Evolutionary conservation across 352 stramenopile species (phyloP), one percentile per base, ranked within the genome.

Genomic region (Plasmopara viticola): DNA sequence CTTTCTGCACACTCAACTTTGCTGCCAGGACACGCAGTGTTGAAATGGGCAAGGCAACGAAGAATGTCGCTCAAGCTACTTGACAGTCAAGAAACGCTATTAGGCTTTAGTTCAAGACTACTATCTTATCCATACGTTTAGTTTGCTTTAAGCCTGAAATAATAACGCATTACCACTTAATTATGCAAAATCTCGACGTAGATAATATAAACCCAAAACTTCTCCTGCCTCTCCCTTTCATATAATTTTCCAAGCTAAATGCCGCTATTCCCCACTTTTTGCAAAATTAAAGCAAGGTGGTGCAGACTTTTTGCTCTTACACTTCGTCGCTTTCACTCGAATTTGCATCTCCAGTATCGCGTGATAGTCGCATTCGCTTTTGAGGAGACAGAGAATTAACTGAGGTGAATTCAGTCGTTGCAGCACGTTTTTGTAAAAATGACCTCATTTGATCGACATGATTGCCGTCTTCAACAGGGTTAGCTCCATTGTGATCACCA

Each of bases 1-100:
- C 87, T 1, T 91, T 96, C 46, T 97, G 90, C 73, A 96, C 87
- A 38, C 79, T 97, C 46, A 95, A 96, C 74, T 97, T 97, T 56
- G 91, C 90, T 10, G 68, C 80, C 3, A 79, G 73, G 50, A 85
- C 74, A 14, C 68, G 90, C 34, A 94, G 82, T 38, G 86, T 97
- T 41, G 84, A 95, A 61, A 94, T 97, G 70, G 87, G 87, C 38
- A 87, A 90, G 56, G 87, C 82, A 12, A 90, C 78, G 7, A 95
- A 95, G 60, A 90, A 94, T 53, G 66, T 92, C 25, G 70, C 68
- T 4, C 59, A 72, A 38, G 59, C 58, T 25, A 25, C 20, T 25
- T 25, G 20, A 25, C 1, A 25, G 3, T 25, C 3, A 25, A 25
- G 20, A 25, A 25, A 25, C 20, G 20, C 20, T 25, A 25, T 25